A percentile compares a stretch with the other conserved stretches of the same genome.
Evolutionary conservation across 495 filamentous ascomycete species (phyloP).

Genomic region (Hypoxylon fuscum): DNA sequence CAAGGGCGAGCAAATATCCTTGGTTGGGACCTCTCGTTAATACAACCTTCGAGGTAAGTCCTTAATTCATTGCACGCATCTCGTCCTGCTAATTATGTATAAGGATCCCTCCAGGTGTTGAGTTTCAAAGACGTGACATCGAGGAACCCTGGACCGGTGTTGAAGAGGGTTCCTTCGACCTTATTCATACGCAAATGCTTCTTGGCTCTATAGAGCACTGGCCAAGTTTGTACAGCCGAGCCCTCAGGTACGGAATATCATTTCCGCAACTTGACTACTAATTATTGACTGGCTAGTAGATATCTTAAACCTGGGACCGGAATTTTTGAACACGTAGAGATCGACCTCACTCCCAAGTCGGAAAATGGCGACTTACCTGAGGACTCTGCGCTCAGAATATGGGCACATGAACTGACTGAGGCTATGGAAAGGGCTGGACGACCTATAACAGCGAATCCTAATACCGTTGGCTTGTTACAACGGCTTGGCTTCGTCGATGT

Average conservation of each 20-base stretch:
- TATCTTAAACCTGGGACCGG: conserved; percentile 83
- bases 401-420: conserved; percentile 74
- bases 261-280: conserved; percentile 8
- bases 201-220: conserved; percentile 82
- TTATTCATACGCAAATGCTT: conserved; percentile 87
- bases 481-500: conserved; percentile 86
- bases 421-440: conserved; percentile 73
- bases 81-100: conserved; percentile 5
- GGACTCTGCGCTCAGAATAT: conserved; percentile 63
- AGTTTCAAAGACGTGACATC: conserved; percentile 78
- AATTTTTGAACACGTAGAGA: conserved; percentile 90
- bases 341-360: conserved; percentile 82
- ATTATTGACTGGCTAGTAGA: conserved; percentile 47
- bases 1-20: conserved; percentile 61
- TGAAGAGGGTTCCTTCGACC: conserved; percentile 79
- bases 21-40: conserved; percentile 80
- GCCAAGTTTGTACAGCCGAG: conserved; percentile 75
- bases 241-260: conserved; percentile 64
- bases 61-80: not conserved
- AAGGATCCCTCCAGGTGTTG: conserved; percentile 79
- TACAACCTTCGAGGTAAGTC: conserved; percentile 77
- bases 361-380: conserved; percentile 68
- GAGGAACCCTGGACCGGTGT: conserved; percentile 79
- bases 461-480: conserved; percentile 69
- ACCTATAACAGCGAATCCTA: conserved; percentile 72